Percentiles rank a stretch among this genome's conserved stretches.
phyloP scores from a whole-genome alignment of 441 rosid species.

The Mallotus repandus region DNA sequence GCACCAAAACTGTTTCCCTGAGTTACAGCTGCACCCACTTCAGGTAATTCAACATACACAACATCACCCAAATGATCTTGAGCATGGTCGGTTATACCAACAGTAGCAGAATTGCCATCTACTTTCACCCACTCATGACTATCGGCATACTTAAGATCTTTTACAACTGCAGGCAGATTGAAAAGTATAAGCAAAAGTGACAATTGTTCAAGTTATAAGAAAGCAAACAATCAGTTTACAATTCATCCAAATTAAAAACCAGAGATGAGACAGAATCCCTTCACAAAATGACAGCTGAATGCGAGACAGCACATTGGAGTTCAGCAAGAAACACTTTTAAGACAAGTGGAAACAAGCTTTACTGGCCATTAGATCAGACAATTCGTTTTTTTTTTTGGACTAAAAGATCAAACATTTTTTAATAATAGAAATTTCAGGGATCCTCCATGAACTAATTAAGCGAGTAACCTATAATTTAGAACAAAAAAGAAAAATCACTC shows the following conservation, averaged over 20 bases:
- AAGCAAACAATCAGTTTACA: not conserved
- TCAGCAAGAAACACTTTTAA: not conserved
- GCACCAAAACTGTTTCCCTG: conserved; percentile 87
- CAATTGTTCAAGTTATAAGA: not conserved
- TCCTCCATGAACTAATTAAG: too few relatives aligned
- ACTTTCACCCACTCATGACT: conserved; percentile 94
- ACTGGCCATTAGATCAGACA: too few relatives aligned
- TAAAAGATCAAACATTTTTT: too few relatives aligned
- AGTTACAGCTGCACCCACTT: conserved; percentile 53
- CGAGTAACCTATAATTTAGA: too few relatives aligned
- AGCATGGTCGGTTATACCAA: conserved; percentile 95
- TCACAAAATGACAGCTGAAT: not conserved
- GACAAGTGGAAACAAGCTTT: too few relatives aligned
- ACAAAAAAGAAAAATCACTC: too few relatives aligned
- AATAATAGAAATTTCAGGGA: too few relatives aligned
- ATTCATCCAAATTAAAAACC: not conserved
- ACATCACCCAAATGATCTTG: conserved; percentile 96
- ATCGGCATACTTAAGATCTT: conserved; percentile 80
- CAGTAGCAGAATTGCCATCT: conserved; percentile 62
- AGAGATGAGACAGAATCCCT: not conserved
- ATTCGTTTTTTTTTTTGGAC: too few relatives aligned
- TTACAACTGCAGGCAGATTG: conserved; percentile 46
- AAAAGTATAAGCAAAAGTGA: conserved; percentile 14
- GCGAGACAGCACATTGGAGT: not conserved
- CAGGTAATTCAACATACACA: conserved; percentile 91